Evolutionary conservation across 768 basidiomycete genomes (phyloP).

Genomic region (Trametopsis cervina): DNA sequence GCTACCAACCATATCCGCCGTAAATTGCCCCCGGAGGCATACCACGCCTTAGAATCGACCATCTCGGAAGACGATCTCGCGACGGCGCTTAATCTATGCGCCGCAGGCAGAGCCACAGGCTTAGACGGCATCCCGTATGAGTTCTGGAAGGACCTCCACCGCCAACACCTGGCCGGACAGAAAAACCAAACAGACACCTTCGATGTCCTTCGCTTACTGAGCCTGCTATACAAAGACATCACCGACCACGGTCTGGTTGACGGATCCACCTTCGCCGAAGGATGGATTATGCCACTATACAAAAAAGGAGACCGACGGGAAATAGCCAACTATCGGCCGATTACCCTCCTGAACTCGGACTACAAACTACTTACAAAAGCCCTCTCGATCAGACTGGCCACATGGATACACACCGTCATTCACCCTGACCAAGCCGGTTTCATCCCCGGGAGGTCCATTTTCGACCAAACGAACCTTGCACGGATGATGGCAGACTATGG

Average conservation of each 20-base stretch:
- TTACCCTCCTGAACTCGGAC: slow-evolving; percentile 16
- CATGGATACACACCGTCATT: neutral
- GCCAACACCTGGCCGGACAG: neutral
- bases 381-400: slow-evolving; percentile 3
- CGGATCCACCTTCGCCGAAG: neutral
- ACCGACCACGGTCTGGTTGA: neutral
- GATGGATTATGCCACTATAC: slow-evolving; percentile 16
- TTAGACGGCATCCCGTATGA: slow-evolving; percentile 4
- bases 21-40: no score
- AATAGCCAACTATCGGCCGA: slow-evolving; percentile 13
- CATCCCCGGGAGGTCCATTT: slow-evolving; percentile 6
- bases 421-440: slow-evolving; percentile 14
- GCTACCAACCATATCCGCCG: no score
- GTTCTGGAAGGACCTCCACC: no score
- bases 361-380: slow-evolving; percentile 19
- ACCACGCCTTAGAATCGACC: no score
- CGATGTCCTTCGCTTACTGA: neutral
- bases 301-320: slow-evolving; percentile 13
- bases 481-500: slow-evolving; percentile 5
- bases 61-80: slow-evolving; percentile 2
- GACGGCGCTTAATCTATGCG: neutral
- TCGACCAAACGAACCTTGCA: slow-evolving; percentile 12
- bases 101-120: neutral
- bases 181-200: neutral
- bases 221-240: slow-evolving; percentile 11